These are phyloP conservation scores for Leccinum uliginosum DNA, from an alignment of 768 basidiomycete genomes.

Conservation along the genomic window DNA sequence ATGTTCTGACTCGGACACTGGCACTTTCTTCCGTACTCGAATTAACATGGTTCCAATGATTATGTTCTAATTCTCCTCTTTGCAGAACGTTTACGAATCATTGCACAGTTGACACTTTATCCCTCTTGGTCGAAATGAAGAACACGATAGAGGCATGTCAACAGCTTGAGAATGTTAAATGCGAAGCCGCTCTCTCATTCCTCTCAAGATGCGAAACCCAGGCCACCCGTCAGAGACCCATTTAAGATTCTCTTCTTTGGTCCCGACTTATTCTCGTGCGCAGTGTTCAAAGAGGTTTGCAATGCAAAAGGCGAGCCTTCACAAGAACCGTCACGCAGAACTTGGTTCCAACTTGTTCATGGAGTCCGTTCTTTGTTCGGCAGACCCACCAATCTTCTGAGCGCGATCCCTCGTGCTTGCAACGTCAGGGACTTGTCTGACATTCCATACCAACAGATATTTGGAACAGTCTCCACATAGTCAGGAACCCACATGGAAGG, in stretches of 20 bases:
- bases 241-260: conserved; percentile 85
- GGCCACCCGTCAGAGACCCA: conserved; percentile 21
- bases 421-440: conserved; percentile 4
- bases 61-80: too few relatives aligned
- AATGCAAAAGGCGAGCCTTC: conserved; percentile 51
- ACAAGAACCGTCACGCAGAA: not conserved
- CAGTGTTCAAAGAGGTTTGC: conserved; percentile 61
- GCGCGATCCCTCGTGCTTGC: not conserved
- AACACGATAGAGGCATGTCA: too few relatives aligned
- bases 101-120: too few relatives aligned
- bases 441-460: conserved; percentile 49
- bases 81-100: too few relatives aligned
- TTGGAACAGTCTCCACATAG: conserved; percentile 64
- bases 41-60: too few relatives aligned
- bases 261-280: conserved; percentile 85
- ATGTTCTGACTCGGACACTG: too few relatives aligned
- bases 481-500: conserved; percentile 66
- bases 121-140: too few relatives aligned
- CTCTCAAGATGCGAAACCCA: not conserved
- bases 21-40: too few relatives aligned
- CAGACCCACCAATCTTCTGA: not conserved
- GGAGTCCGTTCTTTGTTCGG: too few relatives aligned
- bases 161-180: too few relatives aligned
- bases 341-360: not conserved
- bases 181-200: too few relatives aligned